Conservation (phyloP, 2,329 filamentous ascomycete genomes). For the Xylariaceae sp. region DNA sequence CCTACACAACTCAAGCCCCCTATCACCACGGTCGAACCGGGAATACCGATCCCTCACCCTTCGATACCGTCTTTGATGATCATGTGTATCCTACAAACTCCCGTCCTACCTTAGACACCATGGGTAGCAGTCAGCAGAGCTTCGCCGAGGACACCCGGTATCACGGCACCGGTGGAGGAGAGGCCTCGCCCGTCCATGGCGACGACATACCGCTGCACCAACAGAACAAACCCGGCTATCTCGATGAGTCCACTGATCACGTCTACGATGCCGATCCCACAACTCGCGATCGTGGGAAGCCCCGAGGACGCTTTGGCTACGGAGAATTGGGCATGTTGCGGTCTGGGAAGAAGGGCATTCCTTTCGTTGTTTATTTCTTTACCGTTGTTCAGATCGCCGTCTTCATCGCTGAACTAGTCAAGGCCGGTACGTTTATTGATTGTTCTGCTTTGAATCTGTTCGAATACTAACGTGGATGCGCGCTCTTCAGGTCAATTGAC, state of each 20-base stretch:
- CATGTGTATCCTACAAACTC: constrained; percentile 55
- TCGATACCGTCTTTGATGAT: constrained; percentile 65
- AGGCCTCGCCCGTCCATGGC: constrained; percentile 37
- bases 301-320: constrained; percentile 46
- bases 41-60: constrained; percentile 48
- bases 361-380: constrained; percentile 80
- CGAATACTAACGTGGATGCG: constrained; percentile 13
- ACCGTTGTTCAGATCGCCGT: constrained; percentile 74
- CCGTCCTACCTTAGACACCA: constrained; percentile 26
- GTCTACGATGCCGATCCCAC: constrained; percentile 53
- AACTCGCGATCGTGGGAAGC: constrained; percentile 29
- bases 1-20: constrained; percentile 33
- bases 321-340: constrained; percentile 59
- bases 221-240: constrained; percentile 22
- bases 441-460: background rate
- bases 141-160: constrained; percentile 56
- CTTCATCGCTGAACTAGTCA: constrained; percentile 84
- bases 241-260: constrained; percentile 48
- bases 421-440: constrained; percentile 62
- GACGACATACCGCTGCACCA: constrained; percentile 58
- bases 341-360: constrained; percentile 53
- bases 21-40: constrained; percentile 27
- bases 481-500: constrained; percentile 61
- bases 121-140: constrained; percentile 37
- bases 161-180: constrained; percentile 43